Conservation (phyloP, 805 yeast genomes). For the Metschnikowia lachancei region DNA sequence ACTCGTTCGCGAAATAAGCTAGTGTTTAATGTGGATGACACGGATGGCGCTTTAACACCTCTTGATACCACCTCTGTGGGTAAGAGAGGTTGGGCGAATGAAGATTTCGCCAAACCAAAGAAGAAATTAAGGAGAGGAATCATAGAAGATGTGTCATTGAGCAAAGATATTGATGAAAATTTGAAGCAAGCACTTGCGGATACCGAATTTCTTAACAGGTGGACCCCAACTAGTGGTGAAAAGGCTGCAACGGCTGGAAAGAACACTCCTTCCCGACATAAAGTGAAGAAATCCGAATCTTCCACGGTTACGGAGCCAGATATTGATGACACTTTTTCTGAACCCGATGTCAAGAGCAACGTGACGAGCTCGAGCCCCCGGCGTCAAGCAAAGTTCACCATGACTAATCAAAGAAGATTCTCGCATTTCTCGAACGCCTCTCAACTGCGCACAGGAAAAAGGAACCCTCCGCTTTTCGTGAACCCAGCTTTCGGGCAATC, state of each 20-base stretch:
- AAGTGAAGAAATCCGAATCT: neutral
- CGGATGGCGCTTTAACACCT: neutral
- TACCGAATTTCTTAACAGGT: neutral
- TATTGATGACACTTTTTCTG: neutral
- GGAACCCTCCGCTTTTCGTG: neutral
- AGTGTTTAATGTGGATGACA: neutral
- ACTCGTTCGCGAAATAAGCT: neutral
- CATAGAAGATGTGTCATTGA: slow-evolving; percentile 6
- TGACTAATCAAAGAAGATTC: neutral
- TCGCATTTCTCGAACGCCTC: slow-evolving; percentile 3
- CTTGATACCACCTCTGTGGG: neutral
- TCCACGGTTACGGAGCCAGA: neutral
- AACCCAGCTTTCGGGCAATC: slow-evolving; percentile 1
- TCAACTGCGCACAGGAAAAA: neutral
- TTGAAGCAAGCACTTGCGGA: neutral
- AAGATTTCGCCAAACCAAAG: neutral
- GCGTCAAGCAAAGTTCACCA: neutral
- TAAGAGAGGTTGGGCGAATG: neutral
- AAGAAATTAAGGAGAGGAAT: slow-evolving; percentile 7
- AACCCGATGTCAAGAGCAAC: neutral
- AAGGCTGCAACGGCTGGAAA: neutral
- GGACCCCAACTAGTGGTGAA: neutral
- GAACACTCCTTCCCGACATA: neutral
- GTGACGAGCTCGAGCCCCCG: neutral
- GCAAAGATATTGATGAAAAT: neutral